Evolutionary conservation across 345 rosid species (phyloP).

Genomic region (Raphanus raphanistrum): DNA sequence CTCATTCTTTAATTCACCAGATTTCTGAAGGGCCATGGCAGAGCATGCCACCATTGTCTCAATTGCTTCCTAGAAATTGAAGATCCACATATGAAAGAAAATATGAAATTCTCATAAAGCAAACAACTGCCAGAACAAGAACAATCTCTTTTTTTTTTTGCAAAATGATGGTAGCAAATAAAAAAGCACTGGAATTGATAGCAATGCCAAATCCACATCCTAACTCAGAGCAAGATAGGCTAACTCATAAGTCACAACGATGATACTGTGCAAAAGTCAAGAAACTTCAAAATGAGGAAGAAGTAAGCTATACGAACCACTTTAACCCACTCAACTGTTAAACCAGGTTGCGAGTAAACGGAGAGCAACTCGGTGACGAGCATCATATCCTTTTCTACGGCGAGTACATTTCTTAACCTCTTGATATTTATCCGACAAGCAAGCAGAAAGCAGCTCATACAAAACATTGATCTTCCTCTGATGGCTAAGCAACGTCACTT

Average conservation of each 20-base stretch:
- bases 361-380: slow-evolving; percentile 86
- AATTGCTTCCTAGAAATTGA: slow-evolving; percentile 43
- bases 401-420: slow-evolving; percentile 51
- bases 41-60: slow-evolving; percentile 88
- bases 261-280: neutral
- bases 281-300: neutral
- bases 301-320: slow-evolving; percentile 57
- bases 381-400: slow-evolving; percentile 86
- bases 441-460: slow-evolving; percentile 87
- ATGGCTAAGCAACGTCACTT: slow-evolving; percentile 60
- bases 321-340: slow-evolving; percentile 73
- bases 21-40: slow-evolving; percentile 81
- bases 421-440: slow-evolving; percentile 68
- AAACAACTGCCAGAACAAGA: neutral
- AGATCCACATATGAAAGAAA: neutral
- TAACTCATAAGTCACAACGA: neutral
- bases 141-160: too few species aligned
- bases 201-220: neutral
- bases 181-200: neutral
- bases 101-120: neutral
- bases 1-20: slow-evolving; percentile 58
- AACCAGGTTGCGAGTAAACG: slow-evolving; percentile 87
- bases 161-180: too few species aligned
- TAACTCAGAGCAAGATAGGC: neutral
- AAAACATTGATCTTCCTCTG: slow-evolving; percentile 77